Evolutionary conservation across 495 filamentous ascomycete species (phyloP), one percentile per base, ranked within the genome.

Genomic region (Jackrogersella multiformis): DNA sequence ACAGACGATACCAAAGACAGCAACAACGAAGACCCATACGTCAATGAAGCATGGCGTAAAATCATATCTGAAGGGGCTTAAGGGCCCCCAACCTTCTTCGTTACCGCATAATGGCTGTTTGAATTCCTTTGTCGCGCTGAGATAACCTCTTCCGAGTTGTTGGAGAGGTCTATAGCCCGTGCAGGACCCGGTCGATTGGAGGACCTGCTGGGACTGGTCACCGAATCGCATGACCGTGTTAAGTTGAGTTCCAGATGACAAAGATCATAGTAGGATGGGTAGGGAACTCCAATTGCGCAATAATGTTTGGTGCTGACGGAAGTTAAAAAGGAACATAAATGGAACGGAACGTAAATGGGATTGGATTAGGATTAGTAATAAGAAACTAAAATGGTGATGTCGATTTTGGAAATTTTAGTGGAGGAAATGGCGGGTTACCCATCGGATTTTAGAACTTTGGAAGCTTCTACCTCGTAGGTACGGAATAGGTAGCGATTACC

Each of bases 21-120:
- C 93, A 16, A 97, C 89, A 4, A 83, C 73, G 26, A 89, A 87
- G 56, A 98, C 85, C 81, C 89, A 91, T 8, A 94, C 84, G 75
- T 98, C 96, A 49, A 97, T 84, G 75, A 97, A 98, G 79, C 96
- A 99, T 58, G 96, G 93, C 35, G 96, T 97, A 77, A 99, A 91
- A 76, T 98, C 94, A 76, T 90, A 96, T 65, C 93, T 81, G 57
- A 85, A 82, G 16, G 87, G 86, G 76, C 92, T 95, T 69, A 99
- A 59, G 15, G 96, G 96, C 9, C 96, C 96, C 95, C 95, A 99
- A 73, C 96, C 96, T 78, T 97, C 94, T 32, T 80, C 78, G 79
- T 96, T 92, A 69, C 89, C 86, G 77, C 94, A 97, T 78, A 97
- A 84, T 28, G 90, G 87, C 73, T 95, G 90, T 45, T 70, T 73